Percentiles rank a stretch among this genome's conserved stretches.
These are phyloP conservation scores for Tricholomella constricta DNA, from an alignment of 768 basidiomycete species.

Conservation along the genomic window DNA sequence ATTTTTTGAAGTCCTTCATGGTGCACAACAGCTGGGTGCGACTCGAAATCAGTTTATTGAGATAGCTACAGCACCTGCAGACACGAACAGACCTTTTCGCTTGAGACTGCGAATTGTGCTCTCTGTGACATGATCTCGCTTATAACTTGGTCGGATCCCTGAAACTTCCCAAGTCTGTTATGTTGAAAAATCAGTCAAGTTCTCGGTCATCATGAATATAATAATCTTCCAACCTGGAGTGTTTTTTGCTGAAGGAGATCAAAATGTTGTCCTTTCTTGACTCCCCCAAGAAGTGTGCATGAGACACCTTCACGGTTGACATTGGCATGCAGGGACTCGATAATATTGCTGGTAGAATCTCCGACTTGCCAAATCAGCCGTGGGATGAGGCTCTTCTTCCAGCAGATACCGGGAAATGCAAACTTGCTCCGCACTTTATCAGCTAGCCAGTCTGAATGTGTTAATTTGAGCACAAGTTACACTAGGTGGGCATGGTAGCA, in stretches of 20 bases:
- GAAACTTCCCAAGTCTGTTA: too few species aligned
- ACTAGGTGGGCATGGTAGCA: neutral
- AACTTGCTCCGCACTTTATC: slow-evolving; percentile 28
- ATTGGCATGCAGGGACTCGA: slow-evolving; percentile 27
- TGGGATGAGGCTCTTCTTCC: slow-evolving; percentile 30
- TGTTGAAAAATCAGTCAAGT: too few species aligned
- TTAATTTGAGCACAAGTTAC: neutral
- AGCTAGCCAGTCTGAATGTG: slow-evolving; percentile 24
- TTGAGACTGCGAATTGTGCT: too few species aligned
- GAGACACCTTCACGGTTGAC: slow-evolving; percentile 27
- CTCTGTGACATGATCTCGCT: too few species aligned
- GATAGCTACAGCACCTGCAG: too few species aligned
- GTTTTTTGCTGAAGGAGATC: slow-evolving; percentile 1
- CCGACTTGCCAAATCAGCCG: slow-evolving; percentile 25
- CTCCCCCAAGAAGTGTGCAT: slow-evolving; percentile 2
- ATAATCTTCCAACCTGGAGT: too few species aligned
- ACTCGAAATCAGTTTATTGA: too few species aligned
- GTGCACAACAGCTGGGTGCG: too few species aligned
- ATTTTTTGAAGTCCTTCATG: too few species aligned
- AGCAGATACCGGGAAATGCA: slow-evolving; percentile 29
- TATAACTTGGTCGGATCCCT: too few species aligned
- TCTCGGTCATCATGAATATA: too few species aligned
- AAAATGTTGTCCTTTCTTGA: neutral
- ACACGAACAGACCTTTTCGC: too few species aligned
- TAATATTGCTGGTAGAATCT: slow-evolving; percentile 24